Base-by-base conservation (phyloP, 176 grass and related monocot genomes). In the Echinochloa phyllopogon region DNA sequence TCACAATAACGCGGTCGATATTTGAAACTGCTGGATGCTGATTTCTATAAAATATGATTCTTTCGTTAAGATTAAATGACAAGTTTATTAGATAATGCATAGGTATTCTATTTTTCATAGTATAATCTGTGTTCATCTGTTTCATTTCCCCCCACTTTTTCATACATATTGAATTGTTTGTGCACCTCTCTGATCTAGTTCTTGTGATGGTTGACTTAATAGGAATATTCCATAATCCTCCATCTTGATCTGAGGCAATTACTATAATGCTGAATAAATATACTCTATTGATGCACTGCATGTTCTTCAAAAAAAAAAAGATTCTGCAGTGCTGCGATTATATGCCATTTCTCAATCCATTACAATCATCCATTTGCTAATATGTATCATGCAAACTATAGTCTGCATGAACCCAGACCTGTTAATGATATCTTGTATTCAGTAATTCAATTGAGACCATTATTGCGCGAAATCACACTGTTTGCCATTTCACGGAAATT, bases 211-310 rank as follows among this genome's bases (percentile, higher is more conserved):
- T 68, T 65, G 17, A 64, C 67, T 86, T 43, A 23, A 80, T 29
- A 8, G 21, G 15, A 80, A 5, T 74, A 62, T 80, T 44, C 77
- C 15, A 36, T 25, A 69, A 65, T 51, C 27, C 27, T 23, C 23
- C 44, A 72, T 86, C 65, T 71, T 59, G 43, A 79, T 79, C 43
- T 27, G 10, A 64, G n/a, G 18, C 27, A 63, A 5, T 52, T 60
- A 62, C n/a, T 70, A 48, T 25, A 56, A 33, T 83, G 60, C 60
- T 11, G 17, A 65, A 63, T 75, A 66, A 75, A 50, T 66, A 25
- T 27, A 8, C 18, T 72, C 56, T 53, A 65, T 27, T 29, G n/a
- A 6, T 80, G 10, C 24, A 37, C 16, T 74, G 65, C 43, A 50
- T 50, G 29, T 66, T 23, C 21, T 63, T 56, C 7, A 18, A 40